Evolutionary conservation across 148 eudicot genomes (phyloP), one percentile per base, ranked within the genome.

Genomic region (Nepenthes mirabilis): DNA sequence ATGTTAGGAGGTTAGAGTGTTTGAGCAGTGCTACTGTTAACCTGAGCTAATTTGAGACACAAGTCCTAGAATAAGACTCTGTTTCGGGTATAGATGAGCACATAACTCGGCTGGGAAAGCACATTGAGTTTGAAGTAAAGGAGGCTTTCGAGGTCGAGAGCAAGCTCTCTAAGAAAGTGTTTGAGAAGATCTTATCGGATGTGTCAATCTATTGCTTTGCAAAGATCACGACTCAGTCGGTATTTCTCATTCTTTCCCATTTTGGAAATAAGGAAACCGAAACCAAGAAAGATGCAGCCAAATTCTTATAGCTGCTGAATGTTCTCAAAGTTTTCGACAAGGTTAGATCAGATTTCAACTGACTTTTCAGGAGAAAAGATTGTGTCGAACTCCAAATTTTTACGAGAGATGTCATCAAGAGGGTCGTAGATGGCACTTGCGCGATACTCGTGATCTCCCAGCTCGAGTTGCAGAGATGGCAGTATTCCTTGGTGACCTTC

Each of bases 281-380:
- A 62, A 79, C 90, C 2, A 91, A 88, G 74, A 88, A 88, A 61
- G 97, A 91, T 43, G 96, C 96, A 12, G 40, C 83, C 65, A 91
- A 91, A 76, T 94, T 91, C 6, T 65, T 88, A 57, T 85, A 79
- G 80, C 56, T 91, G 51, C 64, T 91, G 48, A 83, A 83, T 12
- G 72, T 88, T 14, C 88, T 91, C 60, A 74, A 76, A 47, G 67
- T 79, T 49, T 71, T 91, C 3, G 73, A 81, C 65, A 77, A 64
- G 34, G 71, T 83, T 34, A 73, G 96, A 62, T 35, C 76, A 2
- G 79, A 91, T 63, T 91, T 91, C 66, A 91, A 88, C 70, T 58
- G 65, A 13, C 68, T 91, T 2, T 91, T 91, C 65, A 66, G 78
- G 51, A 86, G 93, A 54, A 70, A 75, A 53, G 61, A 66, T 32